Percentiles rank a stretch among this genome's conserved stretches.
Conservation (phyloP, 1,284 basidiomycete species). For the Ceratobasidium sp. region DNA sequence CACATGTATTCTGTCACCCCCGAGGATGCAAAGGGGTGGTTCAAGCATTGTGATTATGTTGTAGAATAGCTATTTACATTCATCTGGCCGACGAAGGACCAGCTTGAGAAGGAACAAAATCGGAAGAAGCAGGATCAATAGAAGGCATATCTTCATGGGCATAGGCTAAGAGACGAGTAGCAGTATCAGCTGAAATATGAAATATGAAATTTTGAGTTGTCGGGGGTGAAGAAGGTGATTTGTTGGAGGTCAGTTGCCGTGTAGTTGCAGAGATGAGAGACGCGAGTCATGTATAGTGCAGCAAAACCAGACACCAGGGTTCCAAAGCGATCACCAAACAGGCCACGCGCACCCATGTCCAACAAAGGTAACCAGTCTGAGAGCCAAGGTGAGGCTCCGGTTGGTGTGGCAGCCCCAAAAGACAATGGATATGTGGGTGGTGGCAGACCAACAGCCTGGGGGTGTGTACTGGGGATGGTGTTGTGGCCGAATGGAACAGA, state of each 20-base stretch:
- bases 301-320: background rate
- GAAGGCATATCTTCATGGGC: background rate
- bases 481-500: background rate
- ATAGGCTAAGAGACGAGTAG: background rate
- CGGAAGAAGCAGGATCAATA: background rate
- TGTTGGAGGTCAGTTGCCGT: background rate
- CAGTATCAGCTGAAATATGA: background rate
- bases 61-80: slow-evolving; percentile 5
- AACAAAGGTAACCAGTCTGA: background rate
- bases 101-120: background rate
- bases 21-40: slow-evolving; percentile 41
- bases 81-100: background rate
- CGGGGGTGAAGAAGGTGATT: background rate
- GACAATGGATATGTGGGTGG: too few species aligned
- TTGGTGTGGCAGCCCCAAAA: background rate
- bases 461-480: background rate
- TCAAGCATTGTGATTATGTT: slow-evolving; percentile 42
- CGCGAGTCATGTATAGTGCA: background rate
- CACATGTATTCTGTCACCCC: slow-evolving; percentile 34
- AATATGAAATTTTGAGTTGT: background rate
- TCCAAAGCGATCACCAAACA: slow-evolving; percentile 1
- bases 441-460: too few species aligned
- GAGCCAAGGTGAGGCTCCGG: background rate
- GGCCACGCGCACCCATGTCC: background rate
- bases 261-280: background rate